These are phyloP conservation scores for Chionographis japonica DNA, from an alignment of 106 monocot genomes.

Conservation along the genomic window DNA sequence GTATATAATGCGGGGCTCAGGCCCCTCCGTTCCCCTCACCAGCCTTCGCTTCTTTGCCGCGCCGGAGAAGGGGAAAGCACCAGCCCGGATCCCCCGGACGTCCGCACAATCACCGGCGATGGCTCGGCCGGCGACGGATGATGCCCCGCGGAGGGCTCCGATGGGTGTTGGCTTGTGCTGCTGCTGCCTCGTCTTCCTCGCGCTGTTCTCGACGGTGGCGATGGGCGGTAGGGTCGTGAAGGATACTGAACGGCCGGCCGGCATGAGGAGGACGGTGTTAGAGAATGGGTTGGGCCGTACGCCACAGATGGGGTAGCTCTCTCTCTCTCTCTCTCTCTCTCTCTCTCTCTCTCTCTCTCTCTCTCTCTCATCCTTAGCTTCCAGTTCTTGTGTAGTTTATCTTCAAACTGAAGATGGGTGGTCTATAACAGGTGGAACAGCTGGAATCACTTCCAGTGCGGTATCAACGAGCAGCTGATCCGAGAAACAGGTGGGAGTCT, in stretches of 20 bases:
- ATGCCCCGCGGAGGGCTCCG: too few relatives aligned
- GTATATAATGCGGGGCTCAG: too few relatives aligned
- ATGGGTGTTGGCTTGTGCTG: background rate
- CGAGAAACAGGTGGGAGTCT: constrained; percentile 45
- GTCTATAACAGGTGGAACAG: constrained; percentile 62
- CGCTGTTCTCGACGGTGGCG: background rate
- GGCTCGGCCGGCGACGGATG: background rate
- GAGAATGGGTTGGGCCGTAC: constrained; percentile 54
- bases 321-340: too few relatives aligned
- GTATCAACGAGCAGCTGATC: constrained; percentile 60
- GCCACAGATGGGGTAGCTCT: constrained; percentile 67
- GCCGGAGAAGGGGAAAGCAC: too few relatives aligned
- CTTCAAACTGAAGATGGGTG: too few relatives aligned
- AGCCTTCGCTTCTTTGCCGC: too few relatives aligned
- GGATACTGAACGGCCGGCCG: background rate
- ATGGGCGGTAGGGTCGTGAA: background rate
- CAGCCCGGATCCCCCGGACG: too few relatives aligned
- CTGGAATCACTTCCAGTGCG: constrained; percentile 79
- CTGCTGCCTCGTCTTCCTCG: background rate
- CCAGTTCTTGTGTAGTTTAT: too few relatives aligned
- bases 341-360: background rate
- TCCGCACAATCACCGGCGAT: background rate
- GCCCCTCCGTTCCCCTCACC: too few relatives aligned
- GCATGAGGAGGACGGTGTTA: constrained; percentile 13
- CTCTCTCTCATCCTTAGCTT: too few relatives aligned